phyloP scores from a whole-genome alignment of 1,284 basidiomycete genomes.

The Puccinia polysora region DNA sequence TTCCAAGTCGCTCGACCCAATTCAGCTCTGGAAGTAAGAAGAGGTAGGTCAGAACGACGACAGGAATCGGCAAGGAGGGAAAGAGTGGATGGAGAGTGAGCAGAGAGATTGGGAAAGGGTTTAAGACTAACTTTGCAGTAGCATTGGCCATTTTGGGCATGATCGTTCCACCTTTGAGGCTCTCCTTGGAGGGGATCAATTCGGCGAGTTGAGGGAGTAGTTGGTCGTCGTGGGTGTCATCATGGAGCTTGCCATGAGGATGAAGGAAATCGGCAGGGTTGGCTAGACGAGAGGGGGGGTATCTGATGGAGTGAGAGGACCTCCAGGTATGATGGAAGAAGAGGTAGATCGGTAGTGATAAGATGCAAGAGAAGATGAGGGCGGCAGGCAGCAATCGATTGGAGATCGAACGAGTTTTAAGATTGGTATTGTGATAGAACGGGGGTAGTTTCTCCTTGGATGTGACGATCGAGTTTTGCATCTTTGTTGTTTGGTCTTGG shows the following conservation, averaged over 20 bases:
- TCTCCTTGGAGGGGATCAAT: constrained; percentile 45
- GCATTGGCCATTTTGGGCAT: constrained; percentile 87
- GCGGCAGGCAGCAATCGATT: constrained; percentile 27
- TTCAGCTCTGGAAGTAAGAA: constrained; percentile 63
- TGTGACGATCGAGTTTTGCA: background rate
- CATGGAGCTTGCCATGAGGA: constrained; percentile 65
- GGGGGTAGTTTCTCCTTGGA: constrained; percentile 14
- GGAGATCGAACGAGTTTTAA: background rate
- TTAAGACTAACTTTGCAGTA: constrained; percentile 74
- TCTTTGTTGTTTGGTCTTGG: background rate
- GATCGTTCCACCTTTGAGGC: constrained; percentile 67
- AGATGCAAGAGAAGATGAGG: constrained; percentile 46
- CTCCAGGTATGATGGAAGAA: constrained; percentile 46
- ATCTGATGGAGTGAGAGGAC: constrained; percentile 40
- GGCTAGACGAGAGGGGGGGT: constrained; percentile 48
- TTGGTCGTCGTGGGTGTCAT: constrained; percentile 59
- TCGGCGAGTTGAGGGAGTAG: constrained; percentile 33
- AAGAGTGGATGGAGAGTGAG: constrained; percentile 7
- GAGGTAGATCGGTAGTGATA: constrained; percentile 49
- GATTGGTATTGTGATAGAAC: background rate
- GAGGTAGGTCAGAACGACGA: background rate
- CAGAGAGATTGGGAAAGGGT: background rate
- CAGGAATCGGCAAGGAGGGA: background rate
- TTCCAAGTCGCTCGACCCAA: constrained; percentile 89
- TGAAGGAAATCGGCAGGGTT: constrained; percentile 53